A percentile compares a stretch with the other conserved stretches of the same genome.
Conservation (phyloP, 306 rosid species). For the Argentina anserina region DNA sequence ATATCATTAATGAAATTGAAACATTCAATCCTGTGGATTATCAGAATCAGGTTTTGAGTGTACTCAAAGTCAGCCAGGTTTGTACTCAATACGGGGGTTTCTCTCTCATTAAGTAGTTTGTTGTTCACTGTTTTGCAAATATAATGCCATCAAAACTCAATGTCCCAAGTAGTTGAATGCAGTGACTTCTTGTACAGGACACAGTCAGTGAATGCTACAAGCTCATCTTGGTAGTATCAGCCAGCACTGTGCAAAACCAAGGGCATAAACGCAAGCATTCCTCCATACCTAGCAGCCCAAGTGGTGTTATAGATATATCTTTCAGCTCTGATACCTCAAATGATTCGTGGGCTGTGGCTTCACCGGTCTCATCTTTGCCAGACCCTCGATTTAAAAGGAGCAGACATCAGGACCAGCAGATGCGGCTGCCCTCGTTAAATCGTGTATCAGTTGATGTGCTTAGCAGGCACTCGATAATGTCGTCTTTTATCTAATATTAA, state of each 20-base stretch:
- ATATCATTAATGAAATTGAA: constrained; percentile 65
- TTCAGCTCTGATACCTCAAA: constrained; percentile 63
- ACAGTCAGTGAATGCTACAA: constrained; percentile 61
- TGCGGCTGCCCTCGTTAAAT: constrained; percentile 47
- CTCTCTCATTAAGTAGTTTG: not conserved
- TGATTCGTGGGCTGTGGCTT: constrained; percentile 56
- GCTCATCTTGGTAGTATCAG: constrained; percentile 42
- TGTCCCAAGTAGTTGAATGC: constrained; percentile 11
- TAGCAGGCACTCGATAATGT: constrained; percentile 56
- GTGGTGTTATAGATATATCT: constrained; percentile 52
- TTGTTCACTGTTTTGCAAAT: constrained; percentile 12
- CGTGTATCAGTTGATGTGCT: constrained; percentile 47
- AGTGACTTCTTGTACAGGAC: constrained; percentile 46
- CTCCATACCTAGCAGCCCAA: constrained; percentile 53
- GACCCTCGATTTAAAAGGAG: constrained; percentile 56
- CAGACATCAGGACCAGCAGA: constrained; percentile 62
- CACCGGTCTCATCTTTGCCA: constrained; percentile 36
- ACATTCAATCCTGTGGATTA: constrained; percentile 53
- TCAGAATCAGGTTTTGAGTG: constrained; percentile 60
- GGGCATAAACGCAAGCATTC: constrained; percentile 46
- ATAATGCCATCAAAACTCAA: constrained; percentile 8
- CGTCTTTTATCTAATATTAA: constrained; percentile 43
- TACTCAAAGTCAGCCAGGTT: constrained; percentile 76
- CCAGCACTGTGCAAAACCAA: constrained; percentile 28
- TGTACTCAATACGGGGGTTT: constrained; percentile 22